These are phyloP conservation scores for Fusarium equiseti DNA, from an alignment of 2,329 filamentous ascomycete species.

Conservation along the genomic window DNA sequence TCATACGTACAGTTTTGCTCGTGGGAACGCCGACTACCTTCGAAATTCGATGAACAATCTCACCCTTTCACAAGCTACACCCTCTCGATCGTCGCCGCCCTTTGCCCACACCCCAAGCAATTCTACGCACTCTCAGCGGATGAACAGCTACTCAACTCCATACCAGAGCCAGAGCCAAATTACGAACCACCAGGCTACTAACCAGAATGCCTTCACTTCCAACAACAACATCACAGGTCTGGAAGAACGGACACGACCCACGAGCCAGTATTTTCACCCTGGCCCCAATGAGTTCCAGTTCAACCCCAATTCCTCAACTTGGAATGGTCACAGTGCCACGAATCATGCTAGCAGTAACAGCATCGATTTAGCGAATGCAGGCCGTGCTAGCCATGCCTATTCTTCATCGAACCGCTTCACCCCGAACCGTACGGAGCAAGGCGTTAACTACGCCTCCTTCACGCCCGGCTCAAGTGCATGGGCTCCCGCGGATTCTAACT, in stretches of 20 bases:
- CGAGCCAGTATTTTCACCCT: conserved; percentile 34
- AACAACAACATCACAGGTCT: conserved; percentile 53
- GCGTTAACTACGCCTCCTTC: conserved; percentile 45
- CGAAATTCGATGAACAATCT: conserved; percentile 37
- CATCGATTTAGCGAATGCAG: conserved; percentile 12
- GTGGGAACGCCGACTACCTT: conserved; percentile 56
- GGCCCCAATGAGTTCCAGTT: conserved; percentile 56
- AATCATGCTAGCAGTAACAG: conserved; percentile 47
- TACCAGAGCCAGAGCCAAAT: conserved; percentile 57
- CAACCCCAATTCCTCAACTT: conserved; percentile 62
- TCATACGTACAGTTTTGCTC: conserved; percentile 47
- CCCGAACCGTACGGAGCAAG: conserved; percentile 50
- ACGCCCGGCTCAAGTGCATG: conserved; percentile 54
- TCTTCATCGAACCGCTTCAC: conserved; percentile 54
- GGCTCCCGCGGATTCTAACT: conserved; percentile 52
- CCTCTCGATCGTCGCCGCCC: conserved; percentile 61
- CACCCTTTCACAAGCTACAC: conserved; percentile 64
- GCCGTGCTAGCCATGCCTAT: neutral
- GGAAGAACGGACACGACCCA: conserved; percentile 53
- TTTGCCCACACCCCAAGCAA: conserved; percentile 57
- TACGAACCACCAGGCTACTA: conserved; percentile 38
- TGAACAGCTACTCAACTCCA: conserved; percentile 60
- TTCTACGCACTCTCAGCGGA: conserved; percentile 62
- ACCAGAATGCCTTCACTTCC: conserved; percentile 23
- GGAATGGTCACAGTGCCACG: conserved; percentile 53